Base-by-base conservation (phyloP, 805 yeast genomes). In the Clavispora phyllophila region DNA sequence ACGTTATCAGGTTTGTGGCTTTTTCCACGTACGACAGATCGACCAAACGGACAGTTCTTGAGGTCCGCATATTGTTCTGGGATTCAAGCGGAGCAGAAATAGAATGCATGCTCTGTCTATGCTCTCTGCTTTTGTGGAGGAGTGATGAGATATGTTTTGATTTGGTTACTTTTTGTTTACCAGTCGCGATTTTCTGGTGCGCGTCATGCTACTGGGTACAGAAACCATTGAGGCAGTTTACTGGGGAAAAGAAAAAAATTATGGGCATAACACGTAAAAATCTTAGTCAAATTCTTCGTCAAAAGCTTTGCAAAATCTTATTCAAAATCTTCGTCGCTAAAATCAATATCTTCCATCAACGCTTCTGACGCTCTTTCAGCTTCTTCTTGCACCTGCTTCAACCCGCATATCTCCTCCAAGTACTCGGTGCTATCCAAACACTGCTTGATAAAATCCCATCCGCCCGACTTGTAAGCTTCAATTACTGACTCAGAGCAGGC, bases 361-460 rank as follows among this genome's bases (percentile, higher is more conserved):
- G 42, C 52, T 28, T 49, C 59, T 1, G 67, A 68, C 0, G 78
- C 74, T 47, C 66, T 53, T 45, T 85, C 95, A 0, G 91, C 90
- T 39, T 76, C 78, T 36, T 75, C 63, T 50, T 88, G 96, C 1
- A 91, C 79, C 37, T 79, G 72, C 1, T 79, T 73, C 41, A 93
- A 72, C 0, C 99, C 99, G 50, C 95, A 81, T 4, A 89, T 56
- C 23, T 78, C 79, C 50, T 89, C 96, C 29, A 95, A 71, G 53
- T 78, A 84, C 15, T 68, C 71, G 0, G 82, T 65, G 49, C 86
- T 81, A 45, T 81, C 70, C 41, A 95, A 66, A 10, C 96, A 91
- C 12, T 58, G 57, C 51, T 72, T 70, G 4, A 93, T 87, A 68
- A 91, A 91, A 4, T 77, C 79, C 98, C 98, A 93, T 0, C 87